These are phyloP conservation scores for Fraxinus pennsylvanica DNA, from an alignment of 257 asterid genomes.

Conservation along the genomic window DNA sequence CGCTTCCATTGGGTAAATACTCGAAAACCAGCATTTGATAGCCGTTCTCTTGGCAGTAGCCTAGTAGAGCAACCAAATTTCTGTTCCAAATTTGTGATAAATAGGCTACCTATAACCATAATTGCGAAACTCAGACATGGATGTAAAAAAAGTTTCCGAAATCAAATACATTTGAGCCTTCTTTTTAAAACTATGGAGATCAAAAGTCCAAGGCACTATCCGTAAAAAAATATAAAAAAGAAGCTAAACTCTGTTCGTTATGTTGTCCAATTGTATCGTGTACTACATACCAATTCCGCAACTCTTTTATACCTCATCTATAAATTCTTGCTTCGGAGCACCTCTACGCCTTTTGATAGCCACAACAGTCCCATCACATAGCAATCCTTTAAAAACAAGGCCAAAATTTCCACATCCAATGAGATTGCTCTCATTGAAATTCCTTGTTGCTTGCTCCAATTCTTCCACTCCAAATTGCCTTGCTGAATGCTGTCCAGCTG, in stretches of 20 bases:
- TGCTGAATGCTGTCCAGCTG: slow-evolving; percentile 34
- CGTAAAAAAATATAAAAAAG: neutral
- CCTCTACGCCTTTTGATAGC: slow-evolving; percentile 62
- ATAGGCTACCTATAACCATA: slow-evolving; percentile 49
- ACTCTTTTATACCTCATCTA: slow-evolving; percentile 44
- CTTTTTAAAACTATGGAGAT: neutral
- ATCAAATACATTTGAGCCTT: neutral
- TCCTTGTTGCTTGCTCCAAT: slow-evolving; percentile 63
- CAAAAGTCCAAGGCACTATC: neutral
- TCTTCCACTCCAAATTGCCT: slow-evolving; percentile 63
- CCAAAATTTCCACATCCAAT: slow-evolving; percentile 75
- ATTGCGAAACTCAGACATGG: slow-evolving; percentile 20
- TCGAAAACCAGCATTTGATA: slow-evolving; percentile 69
- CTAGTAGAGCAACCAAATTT: slow-evolving; percentile 59
- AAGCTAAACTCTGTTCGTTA: neutral
- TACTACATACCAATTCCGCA: neutral
- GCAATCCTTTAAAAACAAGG: slow-evolving; percentile 67
- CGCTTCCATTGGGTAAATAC: slow-evolving; percentile 66
- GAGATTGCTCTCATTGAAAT: slow-evolving; percentile 57
- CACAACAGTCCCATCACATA: slow-evolving; percentile 67
- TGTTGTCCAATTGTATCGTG: neutral
- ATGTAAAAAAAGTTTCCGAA: neutral
- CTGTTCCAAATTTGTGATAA: slow-evolving; percentile 57
- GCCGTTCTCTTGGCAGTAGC: slow-evolving; percentile 70
- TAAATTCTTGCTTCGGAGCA: slow-evolving; percentile 43